phyloP scores from a whole-genome alignment of 345 rosid species.

The Moringa oleifera region DNA sequence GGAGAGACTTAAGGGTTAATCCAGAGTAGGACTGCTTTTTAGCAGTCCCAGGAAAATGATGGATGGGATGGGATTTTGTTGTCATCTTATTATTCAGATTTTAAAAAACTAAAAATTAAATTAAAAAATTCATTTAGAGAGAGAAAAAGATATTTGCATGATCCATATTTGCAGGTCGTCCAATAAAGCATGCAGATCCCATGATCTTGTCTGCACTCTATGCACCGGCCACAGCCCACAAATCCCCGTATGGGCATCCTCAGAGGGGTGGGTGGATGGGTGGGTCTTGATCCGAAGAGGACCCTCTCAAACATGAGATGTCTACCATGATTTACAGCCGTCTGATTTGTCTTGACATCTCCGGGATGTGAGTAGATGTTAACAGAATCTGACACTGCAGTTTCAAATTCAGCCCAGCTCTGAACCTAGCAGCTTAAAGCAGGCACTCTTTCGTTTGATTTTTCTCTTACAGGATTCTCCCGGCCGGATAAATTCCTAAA shows the following conservation, averaged over 20 bases:
- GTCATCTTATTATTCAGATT: no score
- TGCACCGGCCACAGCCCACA: conserved; percentile 3
- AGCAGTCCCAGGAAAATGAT: conserved; percentile 18
- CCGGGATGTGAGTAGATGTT: background rate
- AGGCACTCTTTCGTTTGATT: conserved; percentile 8
- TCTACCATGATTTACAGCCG: conserved; percentile 3
- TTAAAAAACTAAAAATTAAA: background rate
- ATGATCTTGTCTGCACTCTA: conserved; percentile 18
- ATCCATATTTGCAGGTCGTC: conserved; percentile 18
- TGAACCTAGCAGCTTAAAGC: conserved; percentile 11
- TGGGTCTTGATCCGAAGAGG: background rate
- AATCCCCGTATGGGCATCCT: background rate
- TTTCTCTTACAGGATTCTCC: no score
- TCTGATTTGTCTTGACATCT: conserved; percentile 1
- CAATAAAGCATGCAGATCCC: conserved; percentile 35
- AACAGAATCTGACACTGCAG: conserved; percentile 24
- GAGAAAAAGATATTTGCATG: conserved; percentile 13
- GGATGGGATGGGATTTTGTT: conserved; percentile 15
- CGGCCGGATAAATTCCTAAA: no score
- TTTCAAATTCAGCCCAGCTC: background rate
- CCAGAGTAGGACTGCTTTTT: conserved; percentile 14
- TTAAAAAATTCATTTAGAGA: background rate
- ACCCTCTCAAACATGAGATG: conserved; percentile 1
- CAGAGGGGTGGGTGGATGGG: no score
- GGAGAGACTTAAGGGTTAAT: conserved; percentile 13